Evolutionary conservation across 2,329 filamentous ascomycete genomes (phyloP).

Genomic region (Diaporthe destruens): DNA sequence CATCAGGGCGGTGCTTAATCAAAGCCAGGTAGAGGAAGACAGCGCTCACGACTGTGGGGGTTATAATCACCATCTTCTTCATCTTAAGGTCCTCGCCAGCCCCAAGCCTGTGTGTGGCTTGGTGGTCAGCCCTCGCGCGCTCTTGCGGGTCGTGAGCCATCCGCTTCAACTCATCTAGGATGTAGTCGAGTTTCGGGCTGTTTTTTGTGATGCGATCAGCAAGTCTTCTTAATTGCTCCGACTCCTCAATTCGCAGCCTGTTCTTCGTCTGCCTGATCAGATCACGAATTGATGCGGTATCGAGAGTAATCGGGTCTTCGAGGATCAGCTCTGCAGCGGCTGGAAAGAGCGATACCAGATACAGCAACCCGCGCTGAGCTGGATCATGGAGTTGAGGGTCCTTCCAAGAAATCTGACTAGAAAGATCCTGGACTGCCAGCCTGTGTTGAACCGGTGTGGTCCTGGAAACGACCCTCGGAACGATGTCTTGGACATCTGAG

Average conservation of each 20-base stretch:
- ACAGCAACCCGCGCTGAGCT: slow-evolving; percentile 21
- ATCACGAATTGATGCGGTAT: background rate
- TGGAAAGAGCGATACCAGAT: slow-evolving; percentile 36
- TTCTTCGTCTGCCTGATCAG: background rate
- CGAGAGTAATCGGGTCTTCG: background rate
- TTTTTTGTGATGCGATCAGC: background rate
- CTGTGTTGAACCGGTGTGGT: background rate
- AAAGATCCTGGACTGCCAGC: background rate
- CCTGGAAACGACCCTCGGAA: background rate
- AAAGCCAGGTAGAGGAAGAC: slow-evolving; percentile 23
- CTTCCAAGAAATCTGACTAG: background rate
- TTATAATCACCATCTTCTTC: slow-evolving; percentile 37
- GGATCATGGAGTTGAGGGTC: background rate
- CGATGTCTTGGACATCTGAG: slow-evolving; percentile 26
- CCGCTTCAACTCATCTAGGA: slow-evolving; percentile 16
- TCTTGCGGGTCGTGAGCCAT: slow-evolving; percentile 2
- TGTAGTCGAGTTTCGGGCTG: slow-evolving; percentile 29
- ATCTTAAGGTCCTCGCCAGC: slow-evolving; percentile 2
- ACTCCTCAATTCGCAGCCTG: slow-evolving; percentile 10
- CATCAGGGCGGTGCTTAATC: background rate
- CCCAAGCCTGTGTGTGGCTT: background rate
- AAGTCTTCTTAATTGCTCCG: background rate
- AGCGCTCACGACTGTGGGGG: slow-evolving; percentile 22
- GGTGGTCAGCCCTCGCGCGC: background rate
- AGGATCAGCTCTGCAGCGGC: slow-evolving; percentile 19